Base-by-base conservation (phyloP, 2,329 filamentous ascomycete genomes). In the Dryadomyces quercus-mongolicae region DNA sequence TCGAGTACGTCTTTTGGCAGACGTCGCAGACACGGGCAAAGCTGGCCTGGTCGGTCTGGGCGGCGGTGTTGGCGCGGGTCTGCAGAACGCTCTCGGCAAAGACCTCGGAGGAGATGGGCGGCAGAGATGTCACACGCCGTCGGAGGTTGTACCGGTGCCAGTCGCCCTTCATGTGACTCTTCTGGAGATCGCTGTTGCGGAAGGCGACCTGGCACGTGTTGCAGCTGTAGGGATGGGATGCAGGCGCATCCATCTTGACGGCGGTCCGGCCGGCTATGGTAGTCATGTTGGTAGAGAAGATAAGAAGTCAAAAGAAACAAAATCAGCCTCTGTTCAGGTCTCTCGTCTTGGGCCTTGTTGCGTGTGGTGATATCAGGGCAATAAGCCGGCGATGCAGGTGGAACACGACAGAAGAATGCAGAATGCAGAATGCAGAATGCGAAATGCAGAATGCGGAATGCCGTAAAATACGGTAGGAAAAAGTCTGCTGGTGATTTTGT, bases 141-240 rank as follows among this genome's bases (percentile, higher is more conserved):
- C 97, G 96, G 63, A 97, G 80, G 68, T 98, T 98, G 71, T 96
- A 96, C 60, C 93, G 85, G 86, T 98, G 92, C 93, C 93, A 98
- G 73, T 98, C 93, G 63, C 86, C 93, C 69, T 93, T 90, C 93
- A 98, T 98, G 68, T 98, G 93, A 42, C 82, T 84, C 67, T 93
- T 85, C 72, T 98, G 93, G 55, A 94, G 78, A 66, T 97, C 92
- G 68, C 88, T 90, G 66, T 88, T 90, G 61, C 92, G 85, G 72
- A 97, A 98, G 52, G 92, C 93, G 62, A 98, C 91, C 68, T 95
- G 89, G 67, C 93, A 98, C 56, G 91, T 93, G 71, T 97, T 98
- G 82, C 93, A 98, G 54, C 92, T 97, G 72, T 92, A 98, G 1
- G 93, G 92, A 67, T 96, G 89, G 25, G 84, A 77, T 36, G 78